phyloP scores from a whole-genome alignment of 2,329 filamentous ascomycete genomes.

The Apiospora kogelbergensis region DNA sequence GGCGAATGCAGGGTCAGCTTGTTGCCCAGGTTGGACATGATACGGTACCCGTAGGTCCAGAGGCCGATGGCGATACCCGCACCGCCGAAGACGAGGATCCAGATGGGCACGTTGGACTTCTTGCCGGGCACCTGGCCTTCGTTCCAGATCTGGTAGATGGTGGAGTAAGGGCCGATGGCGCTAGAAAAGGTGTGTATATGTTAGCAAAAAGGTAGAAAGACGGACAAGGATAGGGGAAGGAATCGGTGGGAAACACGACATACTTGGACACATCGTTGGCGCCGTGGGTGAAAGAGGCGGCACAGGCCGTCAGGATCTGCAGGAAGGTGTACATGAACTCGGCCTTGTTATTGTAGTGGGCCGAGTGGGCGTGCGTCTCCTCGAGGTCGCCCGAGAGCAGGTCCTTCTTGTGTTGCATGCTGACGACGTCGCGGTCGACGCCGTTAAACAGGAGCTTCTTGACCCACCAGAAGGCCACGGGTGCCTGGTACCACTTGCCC shows the following conservation, averaged over 20 bases:
- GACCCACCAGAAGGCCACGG: conserved; percentile 23
- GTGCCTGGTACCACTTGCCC: conserved; percentile 31
- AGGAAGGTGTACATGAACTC: conserved; percentile 63
- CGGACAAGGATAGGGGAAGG: not conserved
- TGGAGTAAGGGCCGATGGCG: conserved; percentile 62
- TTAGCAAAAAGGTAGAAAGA: not conserved
- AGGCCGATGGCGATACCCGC: conserved; percentile 54
- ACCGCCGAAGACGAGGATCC: conserved; percentile 59
- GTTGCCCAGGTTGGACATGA: conserved; percentile 64
- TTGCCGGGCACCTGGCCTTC: conserved; percentile 42
- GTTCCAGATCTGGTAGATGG: conserved; percentile 61
- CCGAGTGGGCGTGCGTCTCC: conserved; percentile 54
- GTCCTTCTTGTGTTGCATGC: conserved; percentile 38
- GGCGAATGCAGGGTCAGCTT: conserved; percentile 63
- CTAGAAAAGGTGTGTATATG: conserved; percentile 20
- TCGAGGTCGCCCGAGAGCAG: conserved; percentile 53
- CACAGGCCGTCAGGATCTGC: conserved; percentile 60
- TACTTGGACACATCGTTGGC: conserved; percentile 57
- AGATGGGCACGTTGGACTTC: conserved; percentile 54
- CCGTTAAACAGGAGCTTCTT: conserved; percentile 36
- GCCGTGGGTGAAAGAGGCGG: conserved; percentile 65
- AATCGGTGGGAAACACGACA: not conserved
- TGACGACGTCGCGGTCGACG: conserved; percentile 42
- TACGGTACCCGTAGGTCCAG: conserved; percentile 63
- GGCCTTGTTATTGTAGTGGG: conserved; percentile 61